Evolutionary conservation across 495 filamentous ascomycete species (phyloP).

Genomic region (Talaromyces wortmannii): DNA sequence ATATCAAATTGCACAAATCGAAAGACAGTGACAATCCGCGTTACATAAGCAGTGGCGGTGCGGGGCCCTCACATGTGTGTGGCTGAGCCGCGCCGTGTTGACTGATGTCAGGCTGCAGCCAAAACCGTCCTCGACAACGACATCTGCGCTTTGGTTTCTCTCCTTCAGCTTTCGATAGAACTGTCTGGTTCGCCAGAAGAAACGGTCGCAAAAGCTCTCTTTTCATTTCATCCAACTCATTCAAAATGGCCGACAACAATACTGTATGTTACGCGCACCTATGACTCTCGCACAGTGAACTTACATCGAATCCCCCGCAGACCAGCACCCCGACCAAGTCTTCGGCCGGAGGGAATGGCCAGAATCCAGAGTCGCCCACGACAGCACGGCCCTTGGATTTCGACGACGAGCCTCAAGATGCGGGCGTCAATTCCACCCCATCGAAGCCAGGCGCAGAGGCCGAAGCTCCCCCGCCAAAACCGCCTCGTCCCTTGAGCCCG

Average conservation of each 20-base stretch:
- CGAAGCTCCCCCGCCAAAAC: conserved; percentile 66
- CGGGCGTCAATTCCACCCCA: conserved; percentile 30
- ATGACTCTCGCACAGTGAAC: background rate
- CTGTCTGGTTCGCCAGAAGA: background rate
- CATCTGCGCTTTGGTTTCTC: background rate
- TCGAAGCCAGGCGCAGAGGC: conserved; percentile 25
- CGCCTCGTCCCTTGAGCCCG: conserved; percentile 76
- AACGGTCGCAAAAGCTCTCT: background rate
- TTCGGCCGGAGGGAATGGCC: conserved; percentile 21
- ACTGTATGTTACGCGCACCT: conserved; percentile 18
- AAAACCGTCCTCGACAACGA: background rate
- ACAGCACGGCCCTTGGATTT: conserved; percentile 79
- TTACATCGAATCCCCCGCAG: conserved; percentile 10
- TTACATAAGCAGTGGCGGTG: background rate
- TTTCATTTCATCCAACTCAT: background rate
- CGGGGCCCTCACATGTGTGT: background rate
- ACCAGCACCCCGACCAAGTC: conserved; percentile 25
- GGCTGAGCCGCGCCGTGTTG: background rate
- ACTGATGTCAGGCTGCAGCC: background rate
- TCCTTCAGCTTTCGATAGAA: background rate
- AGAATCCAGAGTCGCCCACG: conserved; percentile 70
- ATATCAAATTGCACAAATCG: background rate
- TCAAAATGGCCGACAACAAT: conserved; percentile 32
- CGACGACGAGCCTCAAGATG: conserved; percentile 77
- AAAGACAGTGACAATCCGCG: background rate